Percentiles rank a stretch among this genome's conserved stretches.
Evolutionary conservation across 192 early-diverging fungal genomes (phyloP).

Genomic region (Backusella morwellensis): DNA sequence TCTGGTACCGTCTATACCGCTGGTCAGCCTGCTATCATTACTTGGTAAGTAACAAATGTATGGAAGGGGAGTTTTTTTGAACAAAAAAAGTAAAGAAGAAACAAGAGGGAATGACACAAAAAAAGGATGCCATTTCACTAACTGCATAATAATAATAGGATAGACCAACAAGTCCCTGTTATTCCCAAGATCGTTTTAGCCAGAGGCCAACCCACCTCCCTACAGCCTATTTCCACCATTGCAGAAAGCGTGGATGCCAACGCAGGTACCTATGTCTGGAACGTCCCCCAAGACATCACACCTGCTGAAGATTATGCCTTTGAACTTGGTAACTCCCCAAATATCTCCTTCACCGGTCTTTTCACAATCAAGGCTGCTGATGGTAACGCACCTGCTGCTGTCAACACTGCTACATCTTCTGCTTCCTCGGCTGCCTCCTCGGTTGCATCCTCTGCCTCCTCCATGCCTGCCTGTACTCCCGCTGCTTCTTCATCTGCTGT

Average conservation of each 20-base stretch:
- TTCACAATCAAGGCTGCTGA: slow-evolving; percentile 25
- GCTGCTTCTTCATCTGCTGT: not conserved
- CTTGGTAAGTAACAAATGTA: slow-evolving; percentile 19
- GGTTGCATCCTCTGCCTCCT: not conserved
- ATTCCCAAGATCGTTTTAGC: slow-evolving; percentile 33
- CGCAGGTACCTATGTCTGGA: slow-evolving; percentile 24
- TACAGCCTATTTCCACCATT: slow-evolving; percentile 25
- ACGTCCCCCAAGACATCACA: slow-evolving; percentile 26
- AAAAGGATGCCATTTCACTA: not conserved
- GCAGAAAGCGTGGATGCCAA: slow-evolving; percentile 24
- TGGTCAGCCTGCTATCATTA: slow-evolving; percentile 22
- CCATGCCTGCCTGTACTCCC: not conserved
- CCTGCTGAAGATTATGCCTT: slow-evolving; percentile 31
- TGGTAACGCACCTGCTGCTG: slow-evolving; percentile 8
- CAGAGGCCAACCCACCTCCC: slow-evolving; percentile 22
- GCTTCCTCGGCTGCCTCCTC: not conserved
- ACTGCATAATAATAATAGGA: not conserved
- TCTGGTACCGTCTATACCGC: slow-evolving; percentile 26
- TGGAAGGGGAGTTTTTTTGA: not conserved
- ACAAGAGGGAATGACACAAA: no score
- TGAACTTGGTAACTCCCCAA: slow-evolving; percentile 29
- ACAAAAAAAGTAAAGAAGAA: no score
- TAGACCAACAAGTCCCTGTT: slow-evolving; percentile 15
- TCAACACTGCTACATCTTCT: not conserved
- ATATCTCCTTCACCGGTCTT: slow-evolving; percentile 24